Base-by-base conservation (phyloP, 345 rosid genomes). In the Camelina hispida region DNA sequence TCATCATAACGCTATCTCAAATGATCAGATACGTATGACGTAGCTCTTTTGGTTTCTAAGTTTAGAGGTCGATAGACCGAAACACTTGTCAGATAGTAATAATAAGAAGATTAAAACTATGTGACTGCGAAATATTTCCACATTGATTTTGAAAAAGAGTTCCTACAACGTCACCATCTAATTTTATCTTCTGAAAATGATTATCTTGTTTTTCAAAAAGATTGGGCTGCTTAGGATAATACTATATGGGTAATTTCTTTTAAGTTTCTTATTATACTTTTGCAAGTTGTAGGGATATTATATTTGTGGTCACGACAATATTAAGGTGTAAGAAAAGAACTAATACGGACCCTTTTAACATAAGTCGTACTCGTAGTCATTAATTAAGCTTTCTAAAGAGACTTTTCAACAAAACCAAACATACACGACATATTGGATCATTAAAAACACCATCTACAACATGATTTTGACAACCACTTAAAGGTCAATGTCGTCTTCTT, bases 391-490 rank as follows among this genome's bases (percentile, higher is more conserved):
- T 63, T 70, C 0, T 50, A 30, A 30, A 25, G n/a, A 57, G 40
- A 61, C 44, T 42, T 70, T 47, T 63, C 40, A 58, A 34, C 48
- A 71, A 56, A 20, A 48, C 80, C 80, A 77, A 71, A 58, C 63
- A 71, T 59, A 71, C 46, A 65, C 54, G 67, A 77, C 76, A 58
- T 6, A 57, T 28, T 50, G 11, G 59, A 37, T 70, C 53, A 77
- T 56, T 63, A 62, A 60, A 34, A 56, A 66, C 56, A 60, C 43
- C 59, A 69, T 23, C 16, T 22, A 16, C 59, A 62, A 22, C 28
- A 71, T 70, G 62, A 77, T 70, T 35, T 63, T 63, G 71, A 58
- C 50, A 77, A 57, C 76, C 76, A 57, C 71, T 77, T 71, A 56
- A 64, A 43, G 43, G 72, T 65, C 72, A 77, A 35, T 34, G 68